These are phyloP conservation scores for Dendrocalamus sinicus DNA, from an alignment of 176 grass and related monocot species.

Conservation along the genomic window DNA sequence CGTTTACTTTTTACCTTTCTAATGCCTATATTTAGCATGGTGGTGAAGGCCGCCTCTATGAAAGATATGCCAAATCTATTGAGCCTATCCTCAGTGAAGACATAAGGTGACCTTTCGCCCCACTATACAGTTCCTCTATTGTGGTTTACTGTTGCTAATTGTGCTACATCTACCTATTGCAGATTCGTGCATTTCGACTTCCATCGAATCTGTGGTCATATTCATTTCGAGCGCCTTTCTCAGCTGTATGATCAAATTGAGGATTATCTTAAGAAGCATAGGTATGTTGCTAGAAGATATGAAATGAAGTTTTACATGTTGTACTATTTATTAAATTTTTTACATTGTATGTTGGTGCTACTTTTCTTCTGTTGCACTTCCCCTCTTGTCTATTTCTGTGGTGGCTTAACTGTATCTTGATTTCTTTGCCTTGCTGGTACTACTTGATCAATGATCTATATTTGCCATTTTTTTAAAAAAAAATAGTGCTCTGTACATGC, in stretches of 20 bases:
- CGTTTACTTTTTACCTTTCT: background rate
- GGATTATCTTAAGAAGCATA: conserved; percentile 79
- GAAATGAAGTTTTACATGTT: background rate
- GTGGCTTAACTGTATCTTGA: background rate
- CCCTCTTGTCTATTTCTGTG: background rate
- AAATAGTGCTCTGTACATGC: background rate
- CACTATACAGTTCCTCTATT: conserved; percentile 15
- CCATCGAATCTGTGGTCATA: conserved; percentile 86
- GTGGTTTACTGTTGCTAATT: conserved; percentile 24
- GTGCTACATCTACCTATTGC: conserved; percentile 16
- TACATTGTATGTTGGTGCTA: background rate
- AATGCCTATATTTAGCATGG: conserved; percentile 67
- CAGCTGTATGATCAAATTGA: conserved; percentile 88
- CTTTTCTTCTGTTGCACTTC: background rate
- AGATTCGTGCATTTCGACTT: conserved; percentile 96
- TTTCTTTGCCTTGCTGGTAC: conserved; percentile 5
- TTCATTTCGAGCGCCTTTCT: conserved; percentile 91
- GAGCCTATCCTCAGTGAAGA: conserved; percentile 88
- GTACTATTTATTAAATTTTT: background rate
- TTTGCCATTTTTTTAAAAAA: background rate
- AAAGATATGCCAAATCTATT: conserved; percentile 78
- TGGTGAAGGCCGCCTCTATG: conserved; percentile 77
- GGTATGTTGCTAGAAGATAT: conserved; percentile 48
- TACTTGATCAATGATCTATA: too few relatives aligned
- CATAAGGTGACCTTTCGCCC: conserved; percentile 58